These are phyloP conservation scores for Tilletia setariae DNA, from an alignment of 1,284 basidiomycete species.

Conservation along the genomic window DNA sequence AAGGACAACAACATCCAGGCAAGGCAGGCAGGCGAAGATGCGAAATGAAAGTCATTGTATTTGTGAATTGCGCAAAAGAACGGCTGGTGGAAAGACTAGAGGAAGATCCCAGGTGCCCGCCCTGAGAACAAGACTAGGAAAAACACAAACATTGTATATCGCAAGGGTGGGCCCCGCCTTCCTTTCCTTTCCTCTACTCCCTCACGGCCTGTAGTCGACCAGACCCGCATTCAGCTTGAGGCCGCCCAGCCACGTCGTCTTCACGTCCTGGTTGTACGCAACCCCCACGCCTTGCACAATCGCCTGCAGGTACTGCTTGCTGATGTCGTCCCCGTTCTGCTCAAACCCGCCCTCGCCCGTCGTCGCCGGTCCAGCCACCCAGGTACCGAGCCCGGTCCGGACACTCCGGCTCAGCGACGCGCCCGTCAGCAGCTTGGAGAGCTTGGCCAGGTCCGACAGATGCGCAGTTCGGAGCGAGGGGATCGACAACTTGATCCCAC, in stretches of 20 bases:
- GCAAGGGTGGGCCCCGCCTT: background rate
- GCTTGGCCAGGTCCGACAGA: constrained; percentile 14
- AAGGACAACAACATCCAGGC: too few relatives aligned
- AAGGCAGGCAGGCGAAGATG: too few relatives aligned
- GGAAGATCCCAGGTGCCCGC: background rate
- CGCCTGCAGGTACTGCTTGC: constrained; percentile 36
- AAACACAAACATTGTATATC: background rate
- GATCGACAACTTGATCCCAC: constrained; percentile 14
- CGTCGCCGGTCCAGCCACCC: constrained; percentile 50
- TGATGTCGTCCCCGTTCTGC: constrained; percentile 43
- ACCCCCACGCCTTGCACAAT: constrained; percentile 36
- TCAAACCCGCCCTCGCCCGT: constrained; percentile 38
- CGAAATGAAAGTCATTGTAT: too few relatives aligned
- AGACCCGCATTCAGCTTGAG: constrained; percentile 39
- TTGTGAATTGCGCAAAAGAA: too few relatives aligned
- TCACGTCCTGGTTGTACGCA: constrained; percentile 33
- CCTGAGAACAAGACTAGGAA: background rate
- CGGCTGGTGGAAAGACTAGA: too few relatives aligned
- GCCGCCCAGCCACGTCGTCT: constrained; percentile 31
- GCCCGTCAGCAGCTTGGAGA: constrained; percentile 13
- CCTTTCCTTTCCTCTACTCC: too few relatives aligned
- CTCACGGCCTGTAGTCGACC: constrained; percentile 36
- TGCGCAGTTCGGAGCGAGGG: constrained; percentile 18
- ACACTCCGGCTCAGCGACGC: constrained; percentile 20
- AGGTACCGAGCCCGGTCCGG: constrained; percentile 41